Conservation (phyloP, 176 grass and related monocot species). For the Dactylis glomerata region DNA sequence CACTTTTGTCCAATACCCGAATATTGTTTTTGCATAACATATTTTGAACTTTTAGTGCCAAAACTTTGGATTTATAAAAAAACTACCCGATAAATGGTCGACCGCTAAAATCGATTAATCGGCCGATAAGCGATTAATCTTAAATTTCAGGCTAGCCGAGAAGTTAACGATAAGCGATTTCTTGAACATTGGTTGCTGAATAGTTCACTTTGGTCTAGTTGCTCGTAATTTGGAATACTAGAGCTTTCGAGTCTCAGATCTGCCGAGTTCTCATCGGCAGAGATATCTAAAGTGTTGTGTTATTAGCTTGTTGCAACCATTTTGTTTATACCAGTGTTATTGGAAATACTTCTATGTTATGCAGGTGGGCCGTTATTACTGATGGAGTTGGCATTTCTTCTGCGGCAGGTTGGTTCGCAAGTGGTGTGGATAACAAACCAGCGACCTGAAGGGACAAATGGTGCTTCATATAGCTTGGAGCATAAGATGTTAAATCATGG, state of each 20-base stretch:
- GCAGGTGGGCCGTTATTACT: conserved; percentile 87
- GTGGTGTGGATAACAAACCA: conserved; percentile 95
- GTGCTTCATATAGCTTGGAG: conserved; percentile 72
- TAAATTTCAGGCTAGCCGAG: no score
- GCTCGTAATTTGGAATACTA: neutral
- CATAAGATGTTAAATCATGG: conserved; percentile 88
- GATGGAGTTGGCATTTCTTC: conserved; percentile 91
- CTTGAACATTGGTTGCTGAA: no score
- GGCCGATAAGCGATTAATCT: no score
- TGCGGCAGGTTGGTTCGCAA: conserved; percentile 57
- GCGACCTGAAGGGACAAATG: conserved; percentile 64
- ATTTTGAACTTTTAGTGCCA: no score
- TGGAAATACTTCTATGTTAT: conserved; percentile 14
- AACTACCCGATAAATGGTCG: no score
- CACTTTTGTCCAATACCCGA: no score
- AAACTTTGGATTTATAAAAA: no score
- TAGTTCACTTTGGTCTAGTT: neutral
- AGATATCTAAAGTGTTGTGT: neutral
- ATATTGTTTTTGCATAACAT: no score
- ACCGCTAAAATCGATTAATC: no score
- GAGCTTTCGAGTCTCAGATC: neutral
- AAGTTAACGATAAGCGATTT: neutral
- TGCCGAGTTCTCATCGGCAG: neutral
- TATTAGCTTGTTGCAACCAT: neutral
- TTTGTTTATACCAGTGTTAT: neutral